Evolutionary conservation across 1,284 basidiomycete genomes (phyloP).

Genomic region (Cutaneotrichosporon daszewskae): DNA sequence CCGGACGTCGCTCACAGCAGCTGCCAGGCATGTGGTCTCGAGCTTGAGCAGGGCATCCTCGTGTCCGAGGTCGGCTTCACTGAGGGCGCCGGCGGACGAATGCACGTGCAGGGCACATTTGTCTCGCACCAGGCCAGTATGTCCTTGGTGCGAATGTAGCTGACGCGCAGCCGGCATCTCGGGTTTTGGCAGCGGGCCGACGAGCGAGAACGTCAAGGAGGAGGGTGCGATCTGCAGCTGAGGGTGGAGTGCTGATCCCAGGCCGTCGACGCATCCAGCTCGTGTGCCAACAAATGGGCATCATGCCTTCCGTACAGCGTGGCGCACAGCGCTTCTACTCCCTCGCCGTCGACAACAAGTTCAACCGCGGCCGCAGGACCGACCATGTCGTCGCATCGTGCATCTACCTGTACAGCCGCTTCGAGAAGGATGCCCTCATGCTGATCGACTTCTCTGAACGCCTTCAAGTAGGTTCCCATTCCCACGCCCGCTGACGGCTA

Average conservation of each 20-base stretch:
- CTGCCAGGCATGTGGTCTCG: conserved; percentile 76
- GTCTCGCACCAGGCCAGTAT: conserved; percentile 87
- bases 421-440: conserved; percentile 86
- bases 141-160: conserved; percentile 40
- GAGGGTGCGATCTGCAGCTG: conserved; percentile 24
- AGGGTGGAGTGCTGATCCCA: conserved; percentile 34
- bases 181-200: conserved; percentile 22
- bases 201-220: conserved; percentile 34
- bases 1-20: conserved; percentile 15
- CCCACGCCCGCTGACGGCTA: conserved; percentile 40
- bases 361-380: conserved; percentile 86
- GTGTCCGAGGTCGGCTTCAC: conserved; percentile 91
- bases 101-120: conserved; percentile 91
- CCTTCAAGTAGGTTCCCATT: conserved; percentile 59
- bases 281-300: conserved; percentile 68
- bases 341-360: conserved; percentile 87
- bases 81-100: conserved; percentile 84
- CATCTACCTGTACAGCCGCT: conserved; percentile 87
- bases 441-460: conserved; percentile 96
- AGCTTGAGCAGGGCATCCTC: conserved; percentile 90
- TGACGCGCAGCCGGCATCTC: conserved; percentile 25
- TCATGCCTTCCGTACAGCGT: conserved; percentile 73
- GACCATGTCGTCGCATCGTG: conserved; percentile 93
- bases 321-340: conserved; percentile 85
- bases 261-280: conserved; percentile 75